phyloP scores from a whole-genome alignment of 164 flowering plant species.

The Aristolochia fimbriata region DNA sequence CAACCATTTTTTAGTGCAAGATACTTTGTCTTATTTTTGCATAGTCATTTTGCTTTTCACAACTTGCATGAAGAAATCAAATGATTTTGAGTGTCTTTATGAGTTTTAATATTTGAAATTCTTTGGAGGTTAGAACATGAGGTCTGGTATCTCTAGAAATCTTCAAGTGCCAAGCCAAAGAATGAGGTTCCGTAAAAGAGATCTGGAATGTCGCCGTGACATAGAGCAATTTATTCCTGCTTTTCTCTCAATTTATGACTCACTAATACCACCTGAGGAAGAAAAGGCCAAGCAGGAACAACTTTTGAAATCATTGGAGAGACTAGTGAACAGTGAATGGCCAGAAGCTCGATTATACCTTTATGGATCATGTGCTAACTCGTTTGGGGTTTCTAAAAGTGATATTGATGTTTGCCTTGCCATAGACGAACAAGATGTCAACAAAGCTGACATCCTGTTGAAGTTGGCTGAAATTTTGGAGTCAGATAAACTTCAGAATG shows the following conservation, averaged over 20 bases:
- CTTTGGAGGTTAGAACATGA: conserved; percentile 37
- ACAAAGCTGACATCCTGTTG: conserved; percentile 70
- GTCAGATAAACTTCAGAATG: conserved; percentile 74
- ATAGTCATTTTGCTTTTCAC: no score
- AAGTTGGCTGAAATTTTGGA: conserved; percentile 80
- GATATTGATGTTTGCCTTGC: conserved; percentile 95
- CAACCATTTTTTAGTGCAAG: no score
- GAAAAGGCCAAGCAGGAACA: conserved; percentile 84
- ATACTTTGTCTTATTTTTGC: no score
- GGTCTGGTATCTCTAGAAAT: conserved; percentile 53
- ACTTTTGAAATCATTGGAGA: conserved; percentile 52
- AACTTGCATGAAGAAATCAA: no score
- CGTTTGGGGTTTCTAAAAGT: conserved; percentile 89
- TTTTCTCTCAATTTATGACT: conserved; percentile 58
- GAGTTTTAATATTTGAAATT: neutral
- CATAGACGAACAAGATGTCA: conserved; percentile 34
- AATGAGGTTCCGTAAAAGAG: conserved; percentile 41
- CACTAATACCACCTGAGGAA: conserved; percentile 82
- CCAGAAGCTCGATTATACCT: conserved; percentile 67
- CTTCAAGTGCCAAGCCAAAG: conserved; percentile 37
- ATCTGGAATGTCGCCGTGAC: conserved; percentile 49
- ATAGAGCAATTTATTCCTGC: conserved; percentile 40
- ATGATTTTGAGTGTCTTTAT: neutral
- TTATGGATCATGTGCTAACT: conserved; percentile 96
- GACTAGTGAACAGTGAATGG: conserved; percentile 77